Conservation (phyloP, 202 grass and related monocot genomes). For the Schoenoplectus triqueter region DNA sequence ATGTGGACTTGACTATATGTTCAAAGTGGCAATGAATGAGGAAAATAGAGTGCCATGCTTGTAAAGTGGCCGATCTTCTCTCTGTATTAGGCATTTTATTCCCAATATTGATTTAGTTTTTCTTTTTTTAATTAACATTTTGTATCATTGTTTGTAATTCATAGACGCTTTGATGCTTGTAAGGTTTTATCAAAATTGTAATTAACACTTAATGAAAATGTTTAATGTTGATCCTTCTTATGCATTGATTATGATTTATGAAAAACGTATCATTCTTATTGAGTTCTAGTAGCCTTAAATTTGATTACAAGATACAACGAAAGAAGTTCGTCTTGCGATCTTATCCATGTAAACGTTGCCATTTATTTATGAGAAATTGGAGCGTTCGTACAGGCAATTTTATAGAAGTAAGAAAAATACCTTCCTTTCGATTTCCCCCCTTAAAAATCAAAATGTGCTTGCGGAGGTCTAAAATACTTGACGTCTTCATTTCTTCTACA, state of each 20-base stretch:
- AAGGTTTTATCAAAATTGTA: conserved; percentile 18
- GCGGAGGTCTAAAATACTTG: not conserved
- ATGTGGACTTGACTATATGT: conserved; percentile 80
- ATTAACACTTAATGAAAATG: conserved; percentile 7
- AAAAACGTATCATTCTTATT: not conserved
- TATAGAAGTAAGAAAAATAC: not conserved
- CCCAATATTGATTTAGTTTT: not conserved
- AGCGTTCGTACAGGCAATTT: not conserved
- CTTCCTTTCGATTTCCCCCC: too few relatives aligned
- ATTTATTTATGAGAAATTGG: not conserved
- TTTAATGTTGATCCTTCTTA: not conserved
- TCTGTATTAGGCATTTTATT: not conserved
- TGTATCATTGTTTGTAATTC: not conserved
- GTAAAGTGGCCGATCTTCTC: not conserved
- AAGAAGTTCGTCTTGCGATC: not conserved
- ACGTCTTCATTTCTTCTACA: not conserved
- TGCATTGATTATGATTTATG: not conserved
- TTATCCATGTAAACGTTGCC: not conserved
- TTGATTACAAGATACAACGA: not conserved
- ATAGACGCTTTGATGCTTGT: not conserved
- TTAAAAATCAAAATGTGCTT: not conserved
- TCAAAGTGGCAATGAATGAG: conserved; percentile 72
- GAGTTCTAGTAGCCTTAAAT: not conserved
- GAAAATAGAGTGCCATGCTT: conserved; percentile 80
- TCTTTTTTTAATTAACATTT: conserved; percentile 7